Evolutionary conservation across 305 asterid genomes (phyloP).

Genomic region (Fraxinus greggii): DNA sequence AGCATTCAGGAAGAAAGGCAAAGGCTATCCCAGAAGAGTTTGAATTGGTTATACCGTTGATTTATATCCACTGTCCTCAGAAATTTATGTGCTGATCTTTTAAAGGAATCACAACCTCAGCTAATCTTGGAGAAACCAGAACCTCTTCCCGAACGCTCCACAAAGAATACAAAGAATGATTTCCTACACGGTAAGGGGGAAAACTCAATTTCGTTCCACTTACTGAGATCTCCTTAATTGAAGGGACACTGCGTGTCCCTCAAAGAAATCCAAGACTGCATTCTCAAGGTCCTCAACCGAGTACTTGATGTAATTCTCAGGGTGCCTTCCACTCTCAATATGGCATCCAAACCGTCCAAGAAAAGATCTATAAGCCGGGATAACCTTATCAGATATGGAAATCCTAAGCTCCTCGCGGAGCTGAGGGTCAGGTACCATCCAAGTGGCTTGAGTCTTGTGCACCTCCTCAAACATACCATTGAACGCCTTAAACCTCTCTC

Average conservation of each 20-base stretch:
- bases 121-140: slow-evolving; percentile 28
- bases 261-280: slow-evolving; percentile 71
- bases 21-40: slow-evolving; percentile 32
- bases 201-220: slow-evolving; percentile 30
- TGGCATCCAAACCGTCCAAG: slow-evolving; percentile 69
- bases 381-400: slow-evolving; percentile 54
- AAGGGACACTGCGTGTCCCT: slow-evolving; percentile 58
- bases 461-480: slow-evolving; percentile 77
- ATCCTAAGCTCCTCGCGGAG: slow-evolving; percentile 74
- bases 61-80: slow-evolving; percentile 20
- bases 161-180: slow-evolving; percentile 57
- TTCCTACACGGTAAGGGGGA: slow-evolving; percentile 48
- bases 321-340: slow-evolving; percentile 77
- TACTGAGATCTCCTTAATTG: slow-evolving; percentile 59
- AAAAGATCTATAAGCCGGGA: slow-evolving; percentile 74
- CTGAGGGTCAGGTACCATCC: slow-evolving; percentile 76
- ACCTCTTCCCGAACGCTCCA: slow-evolving; percentile 46
- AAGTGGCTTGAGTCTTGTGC: slow-evolving; percentile 60
- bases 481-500: slow-evolving; percentile 70
- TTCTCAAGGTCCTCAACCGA: slow-evolving; percentile 75
- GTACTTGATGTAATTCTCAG: slow-evolving; percentile 70
- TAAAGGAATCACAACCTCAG: slow-evolving; percentile 20
- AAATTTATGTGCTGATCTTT: slow-evolving; percentile 13
- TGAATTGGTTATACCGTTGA: slow-evolving; percentile 9
- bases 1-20: slow-evolving; percentile 47